These are phyloP conservation scores for Mimosa bimucronata DNA, from an alignment of 306 rosid species.

Conservation along the genomic window DNA sequence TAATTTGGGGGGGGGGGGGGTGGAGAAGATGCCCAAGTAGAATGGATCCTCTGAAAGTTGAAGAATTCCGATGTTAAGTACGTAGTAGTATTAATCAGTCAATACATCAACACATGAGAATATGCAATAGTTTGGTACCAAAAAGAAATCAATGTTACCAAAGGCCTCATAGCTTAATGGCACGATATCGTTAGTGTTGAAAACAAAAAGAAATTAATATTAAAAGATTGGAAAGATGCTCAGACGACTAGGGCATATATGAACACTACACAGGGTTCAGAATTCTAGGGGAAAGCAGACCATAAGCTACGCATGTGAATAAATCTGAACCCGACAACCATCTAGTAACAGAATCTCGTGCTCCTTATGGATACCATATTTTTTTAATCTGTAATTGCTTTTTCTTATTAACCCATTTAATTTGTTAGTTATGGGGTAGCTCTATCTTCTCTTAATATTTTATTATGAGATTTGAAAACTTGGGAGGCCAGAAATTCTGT, in stretches of 20 bases:
- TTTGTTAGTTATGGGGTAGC: not conserved
- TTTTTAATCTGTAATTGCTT: constrained; percentile 24
- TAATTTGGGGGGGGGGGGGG: not conserved
- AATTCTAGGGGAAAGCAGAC: constrained; percentile 37
- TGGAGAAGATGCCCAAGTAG: not conserved
- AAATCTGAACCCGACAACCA: constrained; percentile 40
- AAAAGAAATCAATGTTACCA: not conserved
- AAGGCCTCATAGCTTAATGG: no score
- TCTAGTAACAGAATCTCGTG: constrained; percentile 52
- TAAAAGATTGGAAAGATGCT: constrained; percentile 31
- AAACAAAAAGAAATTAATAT: not conserved
- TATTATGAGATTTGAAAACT: constrained; percentile 35
- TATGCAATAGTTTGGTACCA: not conserved
- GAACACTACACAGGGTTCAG: constrained; percentile 18
- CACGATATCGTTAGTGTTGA: no score
- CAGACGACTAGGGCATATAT: constrained; percentile 27
- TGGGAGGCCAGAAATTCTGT: constrained; percentile 49
- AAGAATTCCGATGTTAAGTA: not conserved
- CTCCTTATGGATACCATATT: constrained; percentile 25
- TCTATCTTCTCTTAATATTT: constrained; percentile 11
- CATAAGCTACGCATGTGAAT: constrained; percentile 49
- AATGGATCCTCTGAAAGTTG: not conserved
- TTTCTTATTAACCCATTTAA: not conserved
- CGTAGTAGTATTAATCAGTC: not conserved
- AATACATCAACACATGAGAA: constrained; percentile 22